A percentile compares a stretch with the other conserved stretches of the same genome.
Conservation (phyloP, 306 rosid species). For the peach (Prunus persica) region Prunus_persica_NCBIv2 NC_034016.1:2226501-2227000, state of each 20-base stretch:
- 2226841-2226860: slow-evolving; percentile 11
- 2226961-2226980: not conserved
- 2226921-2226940: slow-evolving; percentile 13
- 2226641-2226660: slow-evolving; percentile 27
- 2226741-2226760: not conserved
- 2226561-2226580: slow-evolving; percentile 26
- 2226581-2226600: slow-evolving; percentile 22
- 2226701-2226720: not conserved
- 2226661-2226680: slow-evolving; percentile 21
- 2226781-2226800: slow-evolving; percentile 4
- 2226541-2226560: not conserved
- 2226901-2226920: not conserved
- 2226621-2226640: slow-evolving; percentile 23
- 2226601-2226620: slow-evolving; percentile 11
- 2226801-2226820: slow-evolving; percentile 33
- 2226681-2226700: not conserved
- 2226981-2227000: not conserved
- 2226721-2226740: not conserved
- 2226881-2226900: slow-evolving; percentile 17
- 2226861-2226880: slow-evolving; percentile 28
- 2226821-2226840: slow-evolving; percentile 19
- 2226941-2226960: not conserved
- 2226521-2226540: slow-evolving; percentile 1
- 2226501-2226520: not conserved
- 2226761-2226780: not conserved